These are phyloP conservation scores for Lumnitzera littorea DNA, from an alignment of 345 rosid species.

Conservation along the genomic window DNA sequence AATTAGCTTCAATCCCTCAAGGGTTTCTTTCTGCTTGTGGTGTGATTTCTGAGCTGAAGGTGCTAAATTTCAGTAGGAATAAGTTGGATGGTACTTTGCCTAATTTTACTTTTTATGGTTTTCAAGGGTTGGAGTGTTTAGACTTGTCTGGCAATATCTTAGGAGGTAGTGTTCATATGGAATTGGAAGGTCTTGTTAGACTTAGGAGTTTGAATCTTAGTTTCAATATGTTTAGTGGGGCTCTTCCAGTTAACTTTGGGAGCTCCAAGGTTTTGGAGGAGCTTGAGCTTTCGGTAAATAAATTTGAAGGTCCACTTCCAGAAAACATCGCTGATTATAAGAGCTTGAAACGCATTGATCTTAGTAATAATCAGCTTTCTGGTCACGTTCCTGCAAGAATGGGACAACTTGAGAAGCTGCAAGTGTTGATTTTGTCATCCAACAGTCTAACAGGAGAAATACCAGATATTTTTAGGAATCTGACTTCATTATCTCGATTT, in stretches of 20 bases:
- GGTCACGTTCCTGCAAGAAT: conserved; percentile 47
- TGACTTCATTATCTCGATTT: conserved; percentile 41
- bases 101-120: conserved; percentile 38
- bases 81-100: conserved; percentile 33
- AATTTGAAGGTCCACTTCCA: conserved; percentile 38
- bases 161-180: conserved; percentile 24
- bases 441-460: conserved; percentile 39
- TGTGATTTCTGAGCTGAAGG: conserved; percentile 30
- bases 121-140: conserved; percentile 40
- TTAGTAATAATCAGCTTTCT: conserved; percentile 32
- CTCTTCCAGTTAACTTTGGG: conserved; percentile 36
- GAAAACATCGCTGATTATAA: conserved; percentile 20
- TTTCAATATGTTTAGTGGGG: conserved; percentile 26
- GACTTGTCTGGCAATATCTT: conserved; percentile 48
- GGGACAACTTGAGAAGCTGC: conserved; percentile 41
- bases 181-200: conserved; percentile 40
- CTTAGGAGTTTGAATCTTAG: conserved; percentile 44
- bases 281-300: conserved; percentile 41
- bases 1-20: conserved; percentile 36
- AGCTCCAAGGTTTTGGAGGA: conserved; percentile 27
- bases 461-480: conserved; percentile 33
- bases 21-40: conserved; percentile 39
- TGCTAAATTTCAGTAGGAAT: conserved; percentile 50
- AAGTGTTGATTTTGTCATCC: conserved; percentile 38
- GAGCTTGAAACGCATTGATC: conserved; percentile 41